Evolutionary conservation across 1,284 basidiomycete genomes (phyloP).

Genomic region (Leucoagaricus sp.): DNA sequence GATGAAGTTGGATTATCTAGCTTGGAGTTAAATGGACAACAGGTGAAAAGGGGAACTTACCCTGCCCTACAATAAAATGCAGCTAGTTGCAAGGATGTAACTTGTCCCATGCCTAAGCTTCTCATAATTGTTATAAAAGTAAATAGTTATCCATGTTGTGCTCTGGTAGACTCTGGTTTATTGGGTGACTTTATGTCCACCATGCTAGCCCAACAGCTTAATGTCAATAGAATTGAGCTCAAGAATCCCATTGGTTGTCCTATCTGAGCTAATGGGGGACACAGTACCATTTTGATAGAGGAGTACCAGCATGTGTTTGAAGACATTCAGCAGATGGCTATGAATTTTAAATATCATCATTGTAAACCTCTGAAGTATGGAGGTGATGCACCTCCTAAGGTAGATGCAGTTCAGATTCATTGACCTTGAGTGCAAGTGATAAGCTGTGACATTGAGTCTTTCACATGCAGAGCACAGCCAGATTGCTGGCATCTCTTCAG

Average conservation of each 20-base stretch:
- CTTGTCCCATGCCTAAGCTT: slow-evolving; percentile 24
- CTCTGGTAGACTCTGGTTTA: slow-evolving; percentile 9
- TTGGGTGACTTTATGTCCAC: slow-evolving; percentile 11
- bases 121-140: slow-evolving; percentile 29
- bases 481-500: no score
- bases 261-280: slow-evolving; percentile 7
- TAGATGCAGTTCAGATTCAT: no score
- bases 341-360: slow-evolving; percentile 19
- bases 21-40: no score
- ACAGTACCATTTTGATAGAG: slow-evolving; percentile 29
- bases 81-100: no score
- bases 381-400: slow-evolving; percentile 14
- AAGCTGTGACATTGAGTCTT: no score
- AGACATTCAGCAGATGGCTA: slow-evolving; percentile 28
- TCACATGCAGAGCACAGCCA: no score
- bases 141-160: slow-evolving; percentile 2
- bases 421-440: no score
- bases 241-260: slow-evolving; percentile 22
- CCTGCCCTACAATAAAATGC: no score
- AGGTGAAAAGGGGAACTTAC: no score
- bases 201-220: slow-evolving; percentile 8
- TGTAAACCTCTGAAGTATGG: slow-evolving; percentile 26
- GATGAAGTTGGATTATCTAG: no score
- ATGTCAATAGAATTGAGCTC: slow-evolving; percentile 27
- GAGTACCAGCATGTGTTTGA: slow-evolving; percentile 34